A percentile compares a stretch with the other conserved stretches of the same genome.
Evolutionary conservation across 495 filamentous ascomycete genomes (phyloP).

Genomic region (Extremus antarcticus): DNA sequence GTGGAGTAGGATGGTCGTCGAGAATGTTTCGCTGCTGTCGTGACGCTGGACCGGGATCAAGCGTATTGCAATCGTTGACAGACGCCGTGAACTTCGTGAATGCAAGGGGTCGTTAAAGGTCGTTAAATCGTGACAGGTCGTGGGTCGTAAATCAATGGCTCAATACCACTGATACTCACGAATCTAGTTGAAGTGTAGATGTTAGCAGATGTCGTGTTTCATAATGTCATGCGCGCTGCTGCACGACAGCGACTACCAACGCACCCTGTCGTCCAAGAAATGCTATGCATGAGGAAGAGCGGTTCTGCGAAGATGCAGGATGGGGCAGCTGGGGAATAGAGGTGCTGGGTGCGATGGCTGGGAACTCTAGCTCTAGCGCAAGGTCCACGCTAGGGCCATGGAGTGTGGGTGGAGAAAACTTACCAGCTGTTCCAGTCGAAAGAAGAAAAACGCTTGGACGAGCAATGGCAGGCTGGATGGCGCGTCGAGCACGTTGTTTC

Average conservation of each 20-base stretch:
- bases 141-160: constrained; percentile 12
- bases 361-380: neutral
- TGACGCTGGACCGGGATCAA: constrained; percentile 7
- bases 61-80: neutral
- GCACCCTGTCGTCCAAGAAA: constrained; percentile 17
- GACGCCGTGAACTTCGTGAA: constrained; percentile 13
- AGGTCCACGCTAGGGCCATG: neutral
- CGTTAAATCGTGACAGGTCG: constrained; percentile 21
- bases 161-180: constrained; percentile 3
- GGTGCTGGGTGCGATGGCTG: neutral
- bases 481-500: neutral
- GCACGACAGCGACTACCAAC: constrained; percentile 17
- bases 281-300: constrained; percentile 19
- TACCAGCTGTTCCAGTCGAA: neutral
- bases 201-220: constrained; percentile 4
- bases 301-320: constrained; percentile 14
- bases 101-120: constrained; percentile 15
- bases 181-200: neutral
- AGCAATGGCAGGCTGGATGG: neutral
- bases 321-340: constrained; percentile 7
- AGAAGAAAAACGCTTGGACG: neutral
- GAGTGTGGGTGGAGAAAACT: neutral
- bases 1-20: neutral
- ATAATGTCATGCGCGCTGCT: constrained; percentile 3
- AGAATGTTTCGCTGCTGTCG: constrained; percentile 5